Base-by-base conservation (phyloP, 2,329 filamentous ascomycete genomes). In the Albifimbria verrucaria region DNA sequence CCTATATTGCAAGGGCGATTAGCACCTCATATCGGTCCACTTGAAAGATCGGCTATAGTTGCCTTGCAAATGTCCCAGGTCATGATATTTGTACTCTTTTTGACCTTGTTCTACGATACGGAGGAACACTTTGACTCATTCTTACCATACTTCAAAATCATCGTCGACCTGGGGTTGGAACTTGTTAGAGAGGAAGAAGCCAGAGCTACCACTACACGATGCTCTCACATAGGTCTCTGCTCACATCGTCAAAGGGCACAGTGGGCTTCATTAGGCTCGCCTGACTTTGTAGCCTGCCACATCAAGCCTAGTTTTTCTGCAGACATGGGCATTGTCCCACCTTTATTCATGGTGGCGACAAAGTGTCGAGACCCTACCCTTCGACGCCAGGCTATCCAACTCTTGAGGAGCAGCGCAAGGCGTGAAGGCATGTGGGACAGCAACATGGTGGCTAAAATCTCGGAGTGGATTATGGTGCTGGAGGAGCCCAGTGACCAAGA, bases 401-500 rank as follows among this genome's bases (percentile, higher is more conserved):
- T 89, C 36, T 68, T 89, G 52, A 74, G 76, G 49, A 81, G 77
- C 58, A 84, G 80, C 61, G 79, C 83, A 7, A 76, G 85, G 45
- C 74, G 85, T 48, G 86, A 89, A 67, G 85, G 82, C 21, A 85
- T 88, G 77, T 89, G 86, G 86, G 85, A 89, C 60, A 85, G 80
- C 59, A 77, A 82, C 57, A 72, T 85, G 55, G 73, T 77, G 11
- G 80, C 81, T 1, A 75, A 75, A 7, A 83, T 85, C 57, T 77
- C 75, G 46, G 72, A 72, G 53, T 84, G 80, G 80, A 72, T 84
- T 36, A 76, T 79, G 64, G 68, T 73, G 9, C 72, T 83, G 17
- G 81, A 85, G 58, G 81, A 85, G 58, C 73, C 72, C 7, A 72
- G 75, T 3, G 53, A 63, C 5, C 68, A 48, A 26, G 24, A 72